Percentiles rank a stretch among this genome's conserved stretches.
Conservation (phyloP, 1,284 basidiomycete species). For the Malassezia cuniculi region DNA sequence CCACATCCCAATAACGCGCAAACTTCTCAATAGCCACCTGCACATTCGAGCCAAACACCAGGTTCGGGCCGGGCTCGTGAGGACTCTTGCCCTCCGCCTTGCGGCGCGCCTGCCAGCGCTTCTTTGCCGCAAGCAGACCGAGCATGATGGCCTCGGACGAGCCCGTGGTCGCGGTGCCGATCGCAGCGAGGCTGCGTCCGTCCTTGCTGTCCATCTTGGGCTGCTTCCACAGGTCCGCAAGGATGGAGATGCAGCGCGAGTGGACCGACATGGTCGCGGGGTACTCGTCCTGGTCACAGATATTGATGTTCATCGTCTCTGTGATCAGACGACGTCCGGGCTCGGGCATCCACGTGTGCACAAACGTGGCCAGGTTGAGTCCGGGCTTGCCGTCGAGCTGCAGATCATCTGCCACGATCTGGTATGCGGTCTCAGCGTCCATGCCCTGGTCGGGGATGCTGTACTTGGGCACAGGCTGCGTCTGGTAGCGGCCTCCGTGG, state of each 20-base stretch:
- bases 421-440: slow-evolving; percentile 45
- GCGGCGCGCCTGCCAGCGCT: slow-evolving; percentile 76
- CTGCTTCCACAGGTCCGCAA: slow-evolving; percentile 86
- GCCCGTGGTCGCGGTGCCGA: slow-evolving; percentile 72
- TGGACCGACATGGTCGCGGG: slow-evolving; percentile 49
- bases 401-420: slow-evolving; percentile 58
- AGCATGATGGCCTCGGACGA: slow-evolving; percentile 80
- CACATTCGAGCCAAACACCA: slow-evolving; percentile 68
- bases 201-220: slow-evolving; percentile 20
- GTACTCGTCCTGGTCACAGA: slow-evolving; percentile 80
- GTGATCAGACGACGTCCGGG: slow-evolving; percentile 42
- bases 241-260: slow-evolving; percentile 56
- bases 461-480: slow-evolving; percentile 45
- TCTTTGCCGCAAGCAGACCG: slow-evolving; percentile 87
- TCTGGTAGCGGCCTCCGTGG: slow-evolving; percentile 35
- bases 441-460: slow-evolving; percentile 46
- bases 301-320: slow-evolving; percentile 59
- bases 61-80: slow-evolving; percentile 52
- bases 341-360: slow-evolving; percentile 53
- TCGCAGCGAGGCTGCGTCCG: slow-evolving; percentile 27
- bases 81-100: slow-evolving; percentile 58
- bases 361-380: slow-evolving; percentile 62
- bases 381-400: slow-evolving; percentile 61
- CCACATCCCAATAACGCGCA: slow-evolving; percentile 80
- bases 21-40: slow-evolving; percentile 52